These are phyloP conservation scores for Coemansia erecta DNA, from an alignment of 192 early-diverging fungal genomes.

Conservation along the genomic window DNA sequence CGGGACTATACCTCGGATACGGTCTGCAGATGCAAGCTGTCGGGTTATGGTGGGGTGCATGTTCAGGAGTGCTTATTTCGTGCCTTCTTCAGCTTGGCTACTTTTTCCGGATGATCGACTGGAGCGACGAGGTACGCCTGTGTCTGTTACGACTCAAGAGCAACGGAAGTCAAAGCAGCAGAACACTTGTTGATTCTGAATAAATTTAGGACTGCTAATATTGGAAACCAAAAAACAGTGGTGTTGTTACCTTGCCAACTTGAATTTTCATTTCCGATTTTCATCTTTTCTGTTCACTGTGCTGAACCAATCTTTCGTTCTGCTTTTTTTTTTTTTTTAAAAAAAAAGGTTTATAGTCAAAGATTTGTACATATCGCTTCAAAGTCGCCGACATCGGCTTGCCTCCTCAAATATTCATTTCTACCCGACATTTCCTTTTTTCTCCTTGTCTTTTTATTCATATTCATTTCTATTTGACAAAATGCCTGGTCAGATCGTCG, in stretches of 20 bases:
- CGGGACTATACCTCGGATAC: conserved; percentile 48
- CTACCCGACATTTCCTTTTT: background rate
- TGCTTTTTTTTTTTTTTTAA: too few relatives aligned
- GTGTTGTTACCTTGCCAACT: too few relatives aligned
- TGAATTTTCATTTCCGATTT: too few relatives aligned
- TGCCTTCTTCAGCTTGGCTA: conserved; percentile 16
- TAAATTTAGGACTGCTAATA: too few relatives aligned
- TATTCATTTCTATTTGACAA: conserved; percentile 24
- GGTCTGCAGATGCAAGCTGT: conserved; percentile 7
- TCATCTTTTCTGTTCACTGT: too few relatives aligned
- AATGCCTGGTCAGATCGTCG: background rate
- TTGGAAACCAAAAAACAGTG: background rate
- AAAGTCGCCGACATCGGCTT: background rate
- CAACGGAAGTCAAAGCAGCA: background rate
- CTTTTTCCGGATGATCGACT: conserved; percentile 25
- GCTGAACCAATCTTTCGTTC: too few relatives aligned
- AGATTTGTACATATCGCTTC: background rate
- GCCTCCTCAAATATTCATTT: background rate
- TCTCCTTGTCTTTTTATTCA: conserved; percentile 26
- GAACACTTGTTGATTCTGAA: background rate
- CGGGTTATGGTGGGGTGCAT: conserved; percentile 38
- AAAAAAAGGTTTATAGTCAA: too few relatives aligned
- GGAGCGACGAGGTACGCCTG: conserved; percentile 23
- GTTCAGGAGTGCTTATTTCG: conserved; percentile 12
- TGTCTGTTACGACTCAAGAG: conserved; percentile 17